Base-by-base conservation (phyloP, 306 rosid genomes). In the Pterocarpus santalinus region DNA sequence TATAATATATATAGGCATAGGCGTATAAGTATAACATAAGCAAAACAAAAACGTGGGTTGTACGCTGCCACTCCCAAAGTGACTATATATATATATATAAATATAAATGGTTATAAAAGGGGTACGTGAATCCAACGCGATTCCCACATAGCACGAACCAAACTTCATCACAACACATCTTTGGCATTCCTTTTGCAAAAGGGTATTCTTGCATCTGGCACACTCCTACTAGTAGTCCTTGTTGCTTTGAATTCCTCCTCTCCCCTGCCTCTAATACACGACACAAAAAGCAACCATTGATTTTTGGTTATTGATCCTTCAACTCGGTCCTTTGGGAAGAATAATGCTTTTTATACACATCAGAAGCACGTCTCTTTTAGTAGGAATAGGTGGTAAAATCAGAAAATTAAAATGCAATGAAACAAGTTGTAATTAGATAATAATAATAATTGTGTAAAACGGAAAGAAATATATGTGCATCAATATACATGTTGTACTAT, bases 41-140 rank as follows among this genome's bases (percentile, higher is more conserved):
- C 9, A 11, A 39, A 14, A 16, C 28, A 22, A 56, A 30, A 68
- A 56, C 58, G 72, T 73, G 79, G 69, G 71, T 66, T 75, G 36
- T 22, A 22, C 30, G n/a, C 75, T 8, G 47, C 30, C 82, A 63
- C 43, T 30, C 16, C 79, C 36, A 22, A 22, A 22, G 28, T 38
- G 41, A 2, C 41, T 46, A 46, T 46, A 46, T 9, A 9, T 46
- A 10, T 46, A 9, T 46, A 46, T 46, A 46, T 9, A 46, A 49
- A 65, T 76, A 62, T 65, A 47, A 41, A 83, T 53, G 76, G 73
- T 33, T 83, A 38, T 41, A 36, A 22, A 39, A 39, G 6, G 32
- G 61, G 47, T 56, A 82, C 71, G 86, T 81, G 92, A 84, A 74
- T 89, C 95, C 90, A 51, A 89, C 90, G 72, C 87, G 82, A 89